These are phyloP conservation scores for Aspergillus pseudoterreus DNA, from an alignment of 2,329 filamentous ascomycete genomes.

Conservation along the genomic window DNA sequence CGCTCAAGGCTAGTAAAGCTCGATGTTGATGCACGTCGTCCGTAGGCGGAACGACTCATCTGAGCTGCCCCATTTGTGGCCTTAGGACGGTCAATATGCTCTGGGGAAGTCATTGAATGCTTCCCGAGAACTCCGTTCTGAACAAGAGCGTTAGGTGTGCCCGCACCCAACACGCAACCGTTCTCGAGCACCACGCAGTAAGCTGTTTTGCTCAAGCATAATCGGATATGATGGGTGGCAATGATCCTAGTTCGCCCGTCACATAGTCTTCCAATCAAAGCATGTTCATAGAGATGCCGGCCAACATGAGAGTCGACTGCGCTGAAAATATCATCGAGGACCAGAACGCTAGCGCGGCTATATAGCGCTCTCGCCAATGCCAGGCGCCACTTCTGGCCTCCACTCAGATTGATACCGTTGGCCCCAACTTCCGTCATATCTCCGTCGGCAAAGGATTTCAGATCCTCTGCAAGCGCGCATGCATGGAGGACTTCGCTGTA, in stretches of 20 bases:
- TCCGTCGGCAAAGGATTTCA: conserved; percentile 69
- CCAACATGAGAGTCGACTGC: conserved; percentile 74
- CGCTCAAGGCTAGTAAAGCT: neutral
- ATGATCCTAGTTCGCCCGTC: conserved; percentile 67
- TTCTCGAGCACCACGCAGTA: conserved; percentile 7
- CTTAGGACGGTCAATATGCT: neutral
- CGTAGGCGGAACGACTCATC: neutral
- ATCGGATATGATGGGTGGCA: conserved; percentile 71
- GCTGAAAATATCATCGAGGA: conserved; percentile 78
- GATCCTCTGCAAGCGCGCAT: conserved; percentile 69
- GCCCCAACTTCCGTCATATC: conserved; percentile 75
- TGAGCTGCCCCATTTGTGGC: neutral
- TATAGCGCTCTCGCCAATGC: conserved; percentile 74
- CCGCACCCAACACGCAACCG: conserved; percentile 2
- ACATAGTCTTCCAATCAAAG: conserved; percentile 68
- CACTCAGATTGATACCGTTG: conserved; percentile 76
- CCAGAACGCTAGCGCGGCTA: conserved; percentile 67
- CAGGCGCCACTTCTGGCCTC: conserved; percentile 76
- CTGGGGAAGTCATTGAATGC: neutral
- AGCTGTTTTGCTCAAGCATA: conserved; percentile 43
- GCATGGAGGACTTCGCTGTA: conserved; percentile 67
- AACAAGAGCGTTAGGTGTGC: neutral
- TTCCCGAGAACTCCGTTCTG: neutral
- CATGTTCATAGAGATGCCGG: conserved; percentile 70
- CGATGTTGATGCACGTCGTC: neutral